Evolutionary conservation across 805 yeast genomes (phyloP).

Genomic region (Saturnispora besseyi): DNA sequence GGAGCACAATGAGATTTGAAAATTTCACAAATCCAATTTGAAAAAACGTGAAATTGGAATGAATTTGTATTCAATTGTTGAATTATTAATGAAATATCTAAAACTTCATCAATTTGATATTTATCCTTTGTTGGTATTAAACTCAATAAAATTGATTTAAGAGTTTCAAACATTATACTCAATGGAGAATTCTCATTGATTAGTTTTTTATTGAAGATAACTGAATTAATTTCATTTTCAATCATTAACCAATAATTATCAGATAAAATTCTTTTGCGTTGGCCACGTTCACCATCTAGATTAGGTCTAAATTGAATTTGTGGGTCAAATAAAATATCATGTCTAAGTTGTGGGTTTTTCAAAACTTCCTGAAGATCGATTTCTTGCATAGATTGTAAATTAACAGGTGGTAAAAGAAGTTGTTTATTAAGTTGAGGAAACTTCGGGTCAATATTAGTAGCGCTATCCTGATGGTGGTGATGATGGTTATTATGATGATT

Average conservation of each 20-base stretch:
- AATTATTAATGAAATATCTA: conserved; percentile 66
- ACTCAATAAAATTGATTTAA: conserved; percentile 64
- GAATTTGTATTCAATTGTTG: conserved; percentile 68
- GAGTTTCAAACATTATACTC: conserved; percentile 66
- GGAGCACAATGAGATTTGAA: conserved; percentile 93
- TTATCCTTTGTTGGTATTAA: conserved; percentile 74
- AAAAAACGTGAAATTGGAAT: conserved; percentile 62
- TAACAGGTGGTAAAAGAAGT: conserved; percentile 62
- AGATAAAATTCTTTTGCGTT: conserved; percentile 62
- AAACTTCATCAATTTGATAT: conserved; percentile 52
- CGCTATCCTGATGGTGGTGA: background rate
- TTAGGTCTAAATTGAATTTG: conserved; percentile 86
- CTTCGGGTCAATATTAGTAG: background rate
- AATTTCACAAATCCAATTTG: conserved; percentile 65
- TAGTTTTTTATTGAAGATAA: conserved; percentile 13
- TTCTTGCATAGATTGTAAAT: conserved; percentile 70
- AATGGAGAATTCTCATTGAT: conserved; percentile 28
- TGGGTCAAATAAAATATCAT: conserved; percentile 88
- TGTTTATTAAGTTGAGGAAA: conserved; percentile 6
- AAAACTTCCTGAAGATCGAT: conserved; percentile 82
- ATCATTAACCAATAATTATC: conserved; percentile 82
- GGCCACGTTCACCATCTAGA: conserved; percentile 84
- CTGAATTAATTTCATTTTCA: conserved; percentile 51
- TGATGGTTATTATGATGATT: conserved; percentile 5
- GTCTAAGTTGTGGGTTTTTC: conserved; percentile 86